These are phyloP conservation scores for Kondoa subrosea DNA, from an alignment of 768 basidiomycete species.

Conservation along the genomic window DNA sequence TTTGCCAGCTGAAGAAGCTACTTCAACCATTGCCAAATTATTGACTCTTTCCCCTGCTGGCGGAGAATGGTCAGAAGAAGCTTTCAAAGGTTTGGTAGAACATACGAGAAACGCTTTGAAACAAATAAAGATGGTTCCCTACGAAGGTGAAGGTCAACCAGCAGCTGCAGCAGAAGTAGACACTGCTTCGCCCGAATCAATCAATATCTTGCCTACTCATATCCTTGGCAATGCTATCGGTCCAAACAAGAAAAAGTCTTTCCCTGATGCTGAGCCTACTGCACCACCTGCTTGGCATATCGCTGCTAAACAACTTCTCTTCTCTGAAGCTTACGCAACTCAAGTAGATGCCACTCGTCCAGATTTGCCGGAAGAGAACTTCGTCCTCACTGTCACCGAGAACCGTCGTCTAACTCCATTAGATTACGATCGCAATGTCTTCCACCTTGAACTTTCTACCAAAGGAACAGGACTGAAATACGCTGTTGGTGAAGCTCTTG, in stretches of 20 bases:
- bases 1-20: slow-evolving; percentile 22
- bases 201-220: slow-evolving; percentile 44
- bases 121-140: slow-evolving; percentile 45
- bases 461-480: slow-evolving; percentile 84
- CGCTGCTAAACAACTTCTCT: slow-evolving; percentile 72
- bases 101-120: slow-evolving; percentile 34
- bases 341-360: slow-evolving; percentile 40
- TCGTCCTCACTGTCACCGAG: slow-evolving; percentile 79
- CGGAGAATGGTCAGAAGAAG: slow-evolving; percentile 17
- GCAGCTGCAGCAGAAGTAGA: slow-evolving; percentile 29
- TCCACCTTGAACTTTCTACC: slow-evolving; percentile 93
- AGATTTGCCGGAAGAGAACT: slow-evolving; percentile 73
- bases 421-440: slow-evolving; percentile 96
- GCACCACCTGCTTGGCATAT: slow-evolving; percentile 50
- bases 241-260: slow-evolving; percentile 39
- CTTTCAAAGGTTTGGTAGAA: slow-evolving; percentile 24
- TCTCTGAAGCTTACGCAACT: slow-evolving; percentile 61
- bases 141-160: slow-evolving; percentile 28
- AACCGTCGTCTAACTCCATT: slow-evolving; percentile 84
- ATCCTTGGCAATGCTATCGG: slow-evolving; percentile 40
- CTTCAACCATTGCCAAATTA: slow-evolving; percentile 17
- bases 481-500: slow-evolving; percentile 88
- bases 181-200: slow-evolving; percentile 26
- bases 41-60: slow-evolving; percentile 20
- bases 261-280: slow-evolving; percentile 45